Evolutionary conservation across 169 alveolate species (phyloP).

Genomic region (Toxoplasma gondii): DNA sequence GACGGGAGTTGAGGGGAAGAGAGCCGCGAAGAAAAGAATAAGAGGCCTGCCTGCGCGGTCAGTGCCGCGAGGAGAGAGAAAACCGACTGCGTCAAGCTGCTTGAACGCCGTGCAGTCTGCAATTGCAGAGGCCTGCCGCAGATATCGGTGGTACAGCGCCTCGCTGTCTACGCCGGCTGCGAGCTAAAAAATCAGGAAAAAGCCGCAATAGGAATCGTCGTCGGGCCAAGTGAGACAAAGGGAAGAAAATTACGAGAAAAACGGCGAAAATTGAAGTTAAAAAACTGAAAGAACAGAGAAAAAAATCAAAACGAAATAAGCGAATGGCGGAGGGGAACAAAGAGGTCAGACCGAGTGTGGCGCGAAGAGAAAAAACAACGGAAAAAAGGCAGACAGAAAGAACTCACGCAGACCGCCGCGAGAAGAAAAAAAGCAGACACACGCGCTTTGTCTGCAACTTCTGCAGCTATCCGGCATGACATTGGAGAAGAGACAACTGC

Average conservation of each 20-base stretch:
- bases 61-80: conserved; percentile 27
- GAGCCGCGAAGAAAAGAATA: conserved; percentile 49
- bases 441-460: too few species aligned
- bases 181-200: neutral
- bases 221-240: neutral
- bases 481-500: too few species aligned
- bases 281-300: neutral
- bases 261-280: neutral
- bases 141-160: conserved; percentile 28
- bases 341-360: too few species aligned
- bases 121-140: conserved; percentile 45
- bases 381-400: too few species aligned
- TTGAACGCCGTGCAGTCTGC: conserved; percentile 40
- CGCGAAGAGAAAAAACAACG: too few species aligned
- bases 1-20: conserved; percentile 35
- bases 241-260: neutral
- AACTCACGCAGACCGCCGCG: too few species aligned
- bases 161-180: conserved; percentile 16
- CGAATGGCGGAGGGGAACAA: too few species aligned
- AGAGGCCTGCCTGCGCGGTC: conserved; percentile 43
- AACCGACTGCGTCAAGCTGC: conserved; percentile 19
- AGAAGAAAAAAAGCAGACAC: too few species aligned
- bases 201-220: neutral
- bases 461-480: too few species aligned
- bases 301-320: neutral